Conservation (phyloP, 257 asterid species). For the Ballota nigra region DNA sequence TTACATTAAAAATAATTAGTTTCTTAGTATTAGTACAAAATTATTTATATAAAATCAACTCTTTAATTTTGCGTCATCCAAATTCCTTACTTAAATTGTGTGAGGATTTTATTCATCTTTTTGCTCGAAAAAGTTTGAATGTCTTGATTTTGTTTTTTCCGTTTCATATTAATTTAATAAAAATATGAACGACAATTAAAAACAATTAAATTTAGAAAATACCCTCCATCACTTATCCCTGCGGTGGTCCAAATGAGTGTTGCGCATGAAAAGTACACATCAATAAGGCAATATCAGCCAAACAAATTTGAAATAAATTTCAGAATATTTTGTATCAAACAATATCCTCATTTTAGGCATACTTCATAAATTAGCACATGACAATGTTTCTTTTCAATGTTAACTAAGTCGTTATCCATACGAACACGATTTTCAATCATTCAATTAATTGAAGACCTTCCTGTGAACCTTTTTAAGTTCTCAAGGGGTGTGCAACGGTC, state of each 20-base stretch:
- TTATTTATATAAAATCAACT: too few species aligned
- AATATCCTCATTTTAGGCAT: constrained; percentile 18
- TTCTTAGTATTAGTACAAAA: too few species aligned
- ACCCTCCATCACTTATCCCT: too few species aligned
- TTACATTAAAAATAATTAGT: too few species aligned
- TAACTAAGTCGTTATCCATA: not conserved
- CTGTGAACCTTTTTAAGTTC: not conserved
- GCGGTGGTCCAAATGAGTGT: too few species aligned
- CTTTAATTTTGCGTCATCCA: too few species aligned
- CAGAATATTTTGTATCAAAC: not conserved
- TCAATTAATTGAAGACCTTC: not conserved
- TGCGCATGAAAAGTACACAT: constrained; percentile 19
- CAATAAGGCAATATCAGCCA: constrained; percentile 8
- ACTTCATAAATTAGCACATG: constrained; percentile 31
- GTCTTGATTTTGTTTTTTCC: not conserved
- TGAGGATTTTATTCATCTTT: not conserved
- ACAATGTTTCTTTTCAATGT: constrained; percentile 6
- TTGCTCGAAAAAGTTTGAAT: not conserved
- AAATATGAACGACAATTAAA: too few species aligned
- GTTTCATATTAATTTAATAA: not conserved
- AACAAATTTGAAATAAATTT: constrained; percentile 2
- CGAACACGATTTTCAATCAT: not conserved
- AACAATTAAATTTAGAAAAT: not conserved
- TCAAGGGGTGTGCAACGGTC: too few species aligned
- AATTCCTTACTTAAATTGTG: too few species aligned